Evolutionary conservation across 192 early-diverging fungal genomes (phyloP), one percentile per base, ranked within the genome.

Genomic region (Backusella sp.): DNA sequence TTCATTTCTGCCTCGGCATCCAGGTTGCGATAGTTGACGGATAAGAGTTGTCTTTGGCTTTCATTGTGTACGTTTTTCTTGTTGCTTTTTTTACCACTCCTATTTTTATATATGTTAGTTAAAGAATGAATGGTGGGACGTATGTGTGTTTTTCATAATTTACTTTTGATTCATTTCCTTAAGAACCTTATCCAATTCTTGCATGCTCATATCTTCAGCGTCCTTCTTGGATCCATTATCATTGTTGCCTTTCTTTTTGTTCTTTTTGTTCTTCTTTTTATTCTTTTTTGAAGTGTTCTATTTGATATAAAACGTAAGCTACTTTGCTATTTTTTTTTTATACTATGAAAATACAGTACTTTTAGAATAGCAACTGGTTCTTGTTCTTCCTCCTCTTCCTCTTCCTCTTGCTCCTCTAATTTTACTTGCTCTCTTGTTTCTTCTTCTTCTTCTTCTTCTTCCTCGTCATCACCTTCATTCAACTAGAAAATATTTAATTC

Each of bases 1-100:
- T 90, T 90, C 90, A 97, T 94, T 84, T 98, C 97, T 17, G 91
- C 91, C 72, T 94, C 94, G 23, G 93, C 88, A 80, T 96, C 94
- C 59, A 97, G 77, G 73, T 84, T 84, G 37, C 90, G 89, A 28
- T 88, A 76, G 56, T 97, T 93, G 39, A 89, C 75, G 11, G 85
- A 77, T 49, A 89, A n/a, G 23, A 88, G 72, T 12, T 81, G 77
- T 36, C 80, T 83, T 12, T 76, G 72, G 0, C 44, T 52, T 35
- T 49, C 37, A 14, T 44, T 23, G 1, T 44, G 17, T 35, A 9
- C 46, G 21, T 78, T 46, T n/a, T 34, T 28, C 26, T 34, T 76
- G 15, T 70, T 35, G 15, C 72, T 62, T 11, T 62, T 74, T 1
- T 71, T 36, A 49, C 76, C 56, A 28, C 46, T 37, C 30, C 35